A percentile compares a stretch with the other conserved stretches of the same genome.
phyloP scores from a whole-genome alignment of 441 rosid species.

The Flueggea neowawraea region DNA sequence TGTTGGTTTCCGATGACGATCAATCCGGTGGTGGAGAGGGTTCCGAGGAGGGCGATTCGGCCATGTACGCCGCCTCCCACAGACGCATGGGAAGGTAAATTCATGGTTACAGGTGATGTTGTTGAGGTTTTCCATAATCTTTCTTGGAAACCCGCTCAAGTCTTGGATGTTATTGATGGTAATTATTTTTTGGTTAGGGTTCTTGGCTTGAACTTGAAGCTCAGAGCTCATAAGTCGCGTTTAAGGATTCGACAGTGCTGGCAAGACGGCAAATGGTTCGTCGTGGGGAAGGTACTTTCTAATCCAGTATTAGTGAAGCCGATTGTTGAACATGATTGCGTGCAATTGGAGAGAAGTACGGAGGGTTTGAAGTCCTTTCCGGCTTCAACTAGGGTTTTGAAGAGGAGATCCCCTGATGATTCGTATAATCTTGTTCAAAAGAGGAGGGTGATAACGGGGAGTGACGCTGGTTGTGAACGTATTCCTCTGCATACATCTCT shows the following conservation, averaged over 20 bases:
- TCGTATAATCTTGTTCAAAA: slow-evolving; percentile 7
- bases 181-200: slow-evolving; percentile 26
- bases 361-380: not conserved
- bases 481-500: slow-evolving; percentile 6
- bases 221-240: slow-evolving; percentile 25
- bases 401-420: slow-evolving; percentile 16
- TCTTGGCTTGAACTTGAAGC: slow-evolving; percentile 25
- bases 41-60: slow-evolving; percentile 41
- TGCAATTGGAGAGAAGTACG: not conserved
- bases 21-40: slow-evolving; percentile 28
- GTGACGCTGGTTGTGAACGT: slow-evolving; percentile 3
- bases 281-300: slow-evolving; percentile 35
- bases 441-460: slow-evolving; percentile 12
- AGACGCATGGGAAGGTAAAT: slow-evolving; percentile 5
- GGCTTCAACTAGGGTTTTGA: slow-evolving; percentile 9
- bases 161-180: slow-evolving; percentile 17
- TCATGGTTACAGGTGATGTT: slow-evolving; percentile 40
- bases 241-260: slow-evolving; percentile 42
- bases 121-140: slow-evolving; percentile 40
- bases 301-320: not conserved
- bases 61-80: slow-evolving; percentile 48
- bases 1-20: slow-evolving; percentile 11
- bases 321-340: not conserved
- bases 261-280: slow-evolving; percentile 41
- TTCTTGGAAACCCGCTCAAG: slow-evolving; percentile 40